phyloP scores from a whole-genome alignment of 225 moss, liverwort and hornwort species.

The Antitrichia curtipendula region DNA sequence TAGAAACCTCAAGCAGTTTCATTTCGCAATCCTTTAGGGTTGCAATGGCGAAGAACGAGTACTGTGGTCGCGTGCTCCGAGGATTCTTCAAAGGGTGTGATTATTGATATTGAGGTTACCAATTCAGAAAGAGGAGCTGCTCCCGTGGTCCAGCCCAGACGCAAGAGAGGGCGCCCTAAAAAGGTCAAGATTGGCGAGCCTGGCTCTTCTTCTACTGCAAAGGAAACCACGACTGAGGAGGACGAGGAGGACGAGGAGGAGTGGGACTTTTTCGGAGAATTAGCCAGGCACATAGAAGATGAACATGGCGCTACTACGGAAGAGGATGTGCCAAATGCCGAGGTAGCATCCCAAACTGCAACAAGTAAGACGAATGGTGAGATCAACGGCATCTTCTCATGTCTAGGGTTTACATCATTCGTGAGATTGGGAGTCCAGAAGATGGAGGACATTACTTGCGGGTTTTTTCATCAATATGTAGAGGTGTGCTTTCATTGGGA shows the following conservation, averaged over 20 bases:
- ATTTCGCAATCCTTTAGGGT: neutral
- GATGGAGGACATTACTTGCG: neutral
- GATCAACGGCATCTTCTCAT: neutral
- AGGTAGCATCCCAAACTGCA: neutral
- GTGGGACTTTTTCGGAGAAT: slow-evolving; percentile 35
- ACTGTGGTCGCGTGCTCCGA: neutral
- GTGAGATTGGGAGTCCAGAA: neutral
- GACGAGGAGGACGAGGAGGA: slow-evolving; percentile 1
- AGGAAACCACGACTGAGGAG: neutral
- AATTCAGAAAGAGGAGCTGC: neutral
- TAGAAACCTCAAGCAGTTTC: slow-evolving; percentile 8
- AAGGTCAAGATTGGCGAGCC: neutral
- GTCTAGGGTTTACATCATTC: neutral
- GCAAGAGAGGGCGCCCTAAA: slow-evolving; percentile 21
- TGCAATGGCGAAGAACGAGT: neutral
- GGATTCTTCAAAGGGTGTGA: neutral
- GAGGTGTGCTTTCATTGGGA: neutral
- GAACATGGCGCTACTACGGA: neutral
- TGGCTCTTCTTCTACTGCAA: neutral
- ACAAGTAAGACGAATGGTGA: slow-evolving; percentile 5
- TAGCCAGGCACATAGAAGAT: slow-evolving; percentile 1
- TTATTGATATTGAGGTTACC: neutral
- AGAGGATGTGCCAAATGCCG: neutral
- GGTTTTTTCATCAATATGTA: neutral
- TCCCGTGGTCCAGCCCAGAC: neutral